Conservation (phyloP, 2,329 filamentous ascomycete species). For the Colletotrichum salicis region DNA sequence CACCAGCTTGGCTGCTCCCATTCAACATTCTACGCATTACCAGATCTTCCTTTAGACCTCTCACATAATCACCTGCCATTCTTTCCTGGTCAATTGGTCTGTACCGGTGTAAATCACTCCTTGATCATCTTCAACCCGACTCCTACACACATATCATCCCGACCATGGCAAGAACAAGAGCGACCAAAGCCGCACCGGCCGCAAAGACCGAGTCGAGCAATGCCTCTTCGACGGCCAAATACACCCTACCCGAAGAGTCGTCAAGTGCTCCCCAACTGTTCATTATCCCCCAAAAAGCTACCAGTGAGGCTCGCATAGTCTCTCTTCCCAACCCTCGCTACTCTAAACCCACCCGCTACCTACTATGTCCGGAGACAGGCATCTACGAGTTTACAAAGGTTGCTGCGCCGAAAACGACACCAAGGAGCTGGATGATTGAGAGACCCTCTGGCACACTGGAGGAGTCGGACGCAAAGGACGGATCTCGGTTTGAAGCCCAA, state of each 20-base stretch:
- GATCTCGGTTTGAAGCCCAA: constrained; percentile 38
- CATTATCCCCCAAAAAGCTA: constrained; percentile 67
- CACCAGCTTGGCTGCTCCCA: neutral
- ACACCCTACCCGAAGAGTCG: constrained; percentile 52
- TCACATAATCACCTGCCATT: too few relatives aligned
- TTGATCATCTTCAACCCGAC: neutral
- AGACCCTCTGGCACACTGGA: constrained; percentile 37
- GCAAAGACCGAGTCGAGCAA: constrained; percentile 45
- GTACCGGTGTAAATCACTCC: neutral
- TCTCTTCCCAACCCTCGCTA: constrained; percentile 70
- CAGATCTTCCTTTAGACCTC: neutral
- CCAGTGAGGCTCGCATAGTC: constrained; percentile 65
- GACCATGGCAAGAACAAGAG: constrained; percentile 62
- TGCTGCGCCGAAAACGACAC: constrained; percentile 60
- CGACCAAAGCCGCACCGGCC: constrained; percentile 49
- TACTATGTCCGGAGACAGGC: constrained; percentile 70
- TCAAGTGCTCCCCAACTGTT: constrained; percentile 65
- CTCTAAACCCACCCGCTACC: constrained; percentile 65
- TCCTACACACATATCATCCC: neutral
- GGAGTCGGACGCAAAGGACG: constrained; percentile 34
- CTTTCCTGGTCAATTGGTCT: neutral
- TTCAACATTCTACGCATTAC: neutral
- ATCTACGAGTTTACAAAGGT: constrained; percentile 74
- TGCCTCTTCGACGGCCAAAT: constrained; percentile 46
- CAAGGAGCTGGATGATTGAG: constrained; percentile 72